Evolutionary conservation across 139 green algal genomes (phyloP).

Genomic region (Chlorella sp.): DNA sequence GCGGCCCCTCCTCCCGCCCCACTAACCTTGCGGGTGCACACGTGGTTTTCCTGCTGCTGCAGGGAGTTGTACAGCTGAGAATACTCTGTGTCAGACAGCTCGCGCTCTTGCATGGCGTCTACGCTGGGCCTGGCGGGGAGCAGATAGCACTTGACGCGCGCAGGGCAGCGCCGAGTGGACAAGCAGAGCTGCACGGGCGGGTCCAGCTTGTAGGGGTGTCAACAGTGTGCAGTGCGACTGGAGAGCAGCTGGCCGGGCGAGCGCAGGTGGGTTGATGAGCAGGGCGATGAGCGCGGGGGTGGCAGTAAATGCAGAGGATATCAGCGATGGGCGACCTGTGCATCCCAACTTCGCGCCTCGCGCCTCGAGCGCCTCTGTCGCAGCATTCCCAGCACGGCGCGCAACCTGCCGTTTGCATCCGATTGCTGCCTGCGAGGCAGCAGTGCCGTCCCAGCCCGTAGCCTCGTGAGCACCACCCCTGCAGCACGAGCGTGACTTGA

Average conservation of each 20-base stretch:
- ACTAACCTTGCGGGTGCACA: constrained; percentile 28
- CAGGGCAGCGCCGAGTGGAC: constrained; percentile 1
- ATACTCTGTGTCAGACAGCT: not conserved
- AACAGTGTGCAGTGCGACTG: too few species aligned
- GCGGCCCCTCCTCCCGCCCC: too few species aligned
- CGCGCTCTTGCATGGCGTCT: not conserved
- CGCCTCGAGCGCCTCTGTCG: too few species aligned
- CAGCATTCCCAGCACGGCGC: too few species aligned
- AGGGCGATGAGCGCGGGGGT: not conserved
- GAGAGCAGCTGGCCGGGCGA: too few species aligned
- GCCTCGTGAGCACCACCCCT: too few species aligned
- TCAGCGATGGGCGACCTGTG: too few species aligned
- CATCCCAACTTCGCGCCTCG: too few species aligned
- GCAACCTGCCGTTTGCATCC: too few species aligned
- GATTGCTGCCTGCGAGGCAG: too few species aligned
- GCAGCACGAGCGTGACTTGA: too few species aligned
- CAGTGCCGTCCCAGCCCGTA: too few species aligned
- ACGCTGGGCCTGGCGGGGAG: not conserved
- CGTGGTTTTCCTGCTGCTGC: constrained; percentile 20
- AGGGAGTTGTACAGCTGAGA: not conserved
- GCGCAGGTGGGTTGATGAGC: not conserved
- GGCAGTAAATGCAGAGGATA: not conserved
- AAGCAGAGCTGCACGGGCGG: not conserved
- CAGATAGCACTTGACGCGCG: not conserved
- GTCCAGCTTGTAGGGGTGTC: not conserved